Evolutionary conservation across 2,329 filamentous ascomycete genomes (phyloP).

Genomic region (Paradendryphiella salina): DNA sequence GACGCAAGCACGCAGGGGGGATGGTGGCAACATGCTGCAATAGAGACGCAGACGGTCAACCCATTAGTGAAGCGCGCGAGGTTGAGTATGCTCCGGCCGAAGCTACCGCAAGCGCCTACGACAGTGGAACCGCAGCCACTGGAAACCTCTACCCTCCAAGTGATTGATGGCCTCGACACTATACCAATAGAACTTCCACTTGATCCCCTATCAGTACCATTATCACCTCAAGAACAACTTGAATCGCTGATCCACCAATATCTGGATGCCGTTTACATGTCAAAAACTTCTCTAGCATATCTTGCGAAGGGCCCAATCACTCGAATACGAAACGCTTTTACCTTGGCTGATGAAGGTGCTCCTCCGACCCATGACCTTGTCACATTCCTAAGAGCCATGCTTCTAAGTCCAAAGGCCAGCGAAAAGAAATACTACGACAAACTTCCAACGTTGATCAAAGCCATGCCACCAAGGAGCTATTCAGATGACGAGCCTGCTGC

Average conservation of each 20-base stretch:
- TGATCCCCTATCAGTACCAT: constrained; percentile 11
- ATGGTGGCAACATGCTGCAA: constrained; percentile 43
- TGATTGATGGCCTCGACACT: not conserved
- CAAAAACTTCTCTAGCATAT: constrained; percentile 75
- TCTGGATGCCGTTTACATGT: constrained; percentile 53
- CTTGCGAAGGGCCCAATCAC: constrained; percentile 82
- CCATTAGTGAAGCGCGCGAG: constrained; percentile 29
- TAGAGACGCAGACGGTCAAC: constrained; percentile 23
- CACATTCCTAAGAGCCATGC: constrained; percentile 67
- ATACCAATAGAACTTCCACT: constrained; percentile 8
- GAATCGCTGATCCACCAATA: constrained; percentile 52
- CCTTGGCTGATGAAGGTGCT: constrained; percentile 63
- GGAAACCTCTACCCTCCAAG: not conserved
- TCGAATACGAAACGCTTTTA: constrained; percentile 71
- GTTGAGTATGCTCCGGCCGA: constrained; percentile 40
- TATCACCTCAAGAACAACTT: constrained; percentile 52
- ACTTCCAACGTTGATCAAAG: constrained; percentile 66
- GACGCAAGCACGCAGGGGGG: constrained; percentile 1
- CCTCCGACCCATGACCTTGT: constrained; percentile 66
- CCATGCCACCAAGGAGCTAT: constrained; percentile 51
- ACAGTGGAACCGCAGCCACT: constrained; percentile 9
- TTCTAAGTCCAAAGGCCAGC: constrained; percentile 68
- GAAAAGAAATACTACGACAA: constrained; percentile 81
- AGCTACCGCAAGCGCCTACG: constrained; percentile 4
- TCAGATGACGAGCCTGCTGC: constrained; percentile 49